These are phyloP conservation scores for Xeromyces bisporus DNA, from an alignment of 495 filamentous ascomycete genomes.

Conservation along the genomic window DNA sequence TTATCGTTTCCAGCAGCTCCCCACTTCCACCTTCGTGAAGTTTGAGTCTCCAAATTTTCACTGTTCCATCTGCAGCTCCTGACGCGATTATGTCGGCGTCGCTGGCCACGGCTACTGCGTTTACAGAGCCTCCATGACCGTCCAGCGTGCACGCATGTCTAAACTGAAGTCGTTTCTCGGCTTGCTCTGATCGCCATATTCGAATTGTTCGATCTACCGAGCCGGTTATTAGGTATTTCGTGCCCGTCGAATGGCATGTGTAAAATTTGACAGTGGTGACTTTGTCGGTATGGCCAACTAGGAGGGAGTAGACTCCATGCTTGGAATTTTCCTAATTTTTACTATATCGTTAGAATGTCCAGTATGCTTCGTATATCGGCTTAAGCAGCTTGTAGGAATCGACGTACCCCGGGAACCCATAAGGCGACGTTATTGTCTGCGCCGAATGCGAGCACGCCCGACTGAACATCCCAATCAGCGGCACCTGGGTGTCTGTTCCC, in stretches of 20 bases:
- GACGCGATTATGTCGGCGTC: slow-evolving; percentile 43
- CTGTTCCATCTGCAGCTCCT: slow-evolving; percentile 66
- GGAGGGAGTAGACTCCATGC: slow-evolving; percentile 45
- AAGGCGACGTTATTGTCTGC: slow-evolving; percentile 75
- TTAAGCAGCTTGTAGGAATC: too few relatives aligned
- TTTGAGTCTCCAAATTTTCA: slow-evolving; percentile 58
- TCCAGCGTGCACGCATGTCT: slow-evolving; percentile 30
- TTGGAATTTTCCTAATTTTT: slow-evolving; percentile 27
- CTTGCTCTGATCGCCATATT: slow-evolving; percentile 40
- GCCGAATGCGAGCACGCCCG: slow-evolving; percentile 70
- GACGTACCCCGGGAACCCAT: slow-evolving; percentile 66
- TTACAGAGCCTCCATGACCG: slow-evolving; percentile 60
- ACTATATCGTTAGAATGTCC: background rate
- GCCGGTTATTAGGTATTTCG: slow-evolving; percentile 52
- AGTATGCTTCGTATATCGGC: too few relatives aligned
- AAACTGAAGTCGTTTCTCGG: slow-evolving; percentile 16
- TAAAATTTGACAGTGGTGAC: slow-evolving; percentile 79
- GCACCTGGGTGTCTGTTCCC: slow-evolving; percentile 80
- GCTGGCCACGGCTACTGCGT: slow-evolving; percentile 48
- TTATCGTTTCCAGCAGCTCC: slow-evolving; percentile 50
- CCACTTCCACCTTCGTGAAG: slow-evolving; percentile 17
- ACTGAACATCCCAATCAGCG: slow-evolving; percentile 69
- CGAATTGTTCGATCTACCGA: slow-evolving; percentile 66
- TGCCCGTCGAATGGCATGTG: slow-evolving; percentile 26
- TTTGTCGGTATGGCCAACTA: slow-evolving; percentile 65